Conservation (phyloP, 1,139 yeast species). For the Geotrichum siamense region DNA sequence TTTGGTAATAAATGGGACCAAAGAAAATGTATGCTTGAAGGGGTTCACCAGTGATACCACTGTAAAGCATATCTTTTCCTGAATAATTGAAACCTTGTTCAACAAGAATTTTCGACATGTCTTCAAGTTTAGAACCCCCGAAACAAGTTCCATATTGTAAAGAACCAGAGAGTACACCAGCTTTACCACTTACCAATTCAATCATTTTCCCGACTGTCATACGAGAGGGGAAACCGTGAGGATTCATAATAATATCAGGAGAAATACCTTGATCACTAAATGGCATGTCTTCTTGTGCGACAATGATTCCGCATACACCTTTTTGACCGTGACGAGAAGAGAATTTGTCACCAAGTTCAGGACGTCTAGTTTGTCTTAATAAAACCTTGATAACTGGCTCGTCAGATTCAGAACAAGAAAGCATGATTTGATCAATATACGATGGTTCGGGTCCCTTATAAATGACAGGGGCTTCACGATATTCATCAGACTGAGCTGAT, state of each 20-base stretch:
- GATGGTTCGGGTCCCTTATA: constrained; percentile 95
- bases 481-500: constrained; percentile 39
- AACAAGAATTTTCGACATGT: constrained; percentile 88
- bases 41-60: constrained; percentile 98
- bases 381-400: constrained; percentile 90
- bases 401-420: constrained; percentile 91
- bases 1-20: constrained; percentile 97
- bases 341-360: constrained; percentile 95
- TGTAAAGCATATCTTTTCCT: constrained; percentile 95
- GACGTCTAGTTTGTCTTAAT: constrained; percentile 92
- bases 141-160: constrained; percentile 96
- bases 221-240: constrained; percentile 98
- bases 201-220: constrained; percentile 99
- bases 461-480: constrained; percentile 82
- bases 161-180: constrained; percentile 89
- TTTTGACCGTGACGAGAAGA: constrained; percentile 97
- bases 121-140: constrained; percentile 92
- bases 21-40: constrained; percentile 95
- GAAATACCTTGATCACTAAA: constrained; percentile 82
- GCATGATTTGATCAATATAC: constrained; percentile 94
- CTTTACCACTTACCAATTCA: constrained; percentile 92
- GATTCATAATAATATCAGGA: constrained; percentile 97
- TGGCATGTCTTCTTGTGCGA: constrained; percentile 93
- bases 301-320: constrained; percentile 98
- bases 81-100: constrained; percentile 90